These are phyloP conservation scores for Zostera marina DNA, from an alignment of 116 monocot genomes.

Conservation along the genomic window DNA sequence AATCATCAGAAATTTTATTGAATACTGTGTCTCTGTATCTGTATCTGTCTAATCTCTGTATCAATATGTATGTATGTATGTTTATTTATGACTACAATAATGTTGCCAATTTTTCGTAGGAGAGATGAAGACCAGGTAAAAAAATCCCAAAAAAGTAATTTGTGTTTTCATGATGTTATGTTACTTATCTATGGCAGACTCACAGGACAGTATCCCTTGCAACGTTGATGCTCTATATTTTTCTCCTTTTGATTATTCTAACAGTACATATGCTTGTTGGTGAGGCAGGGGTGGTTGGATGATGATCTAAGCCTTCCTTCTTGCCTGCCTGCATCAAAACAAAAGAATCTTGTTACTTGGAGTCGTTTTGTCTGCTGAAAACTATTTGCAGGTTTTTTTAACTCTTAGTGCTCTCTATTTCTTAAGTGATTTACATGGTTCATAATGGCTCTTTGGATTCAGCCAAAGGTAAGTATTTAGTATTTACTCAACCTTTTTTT, in stretches of 20 bases:
- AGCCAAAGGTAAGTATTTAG: too few species aligned
- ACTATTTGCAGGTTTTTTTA: not conserved
- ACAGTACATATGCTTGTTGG: not conserved
- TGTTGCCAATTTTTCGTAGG: too few species aligned
- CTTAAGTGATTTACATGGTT: not conserved
- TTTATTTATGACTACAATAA: too few species aligned
- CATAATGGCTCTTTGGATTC: too few species aligned
- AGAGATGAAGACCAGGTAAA: too few species aligned
- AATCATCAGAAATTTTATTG: not conserved
- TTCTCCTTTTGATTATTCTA: conserved; percentile 1
- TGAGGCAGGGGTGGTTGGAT: not conserved
- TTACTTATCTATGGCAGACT: too few species aligned
- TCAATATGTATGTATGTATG: too few species aligned
- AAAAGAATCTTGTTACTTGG: not conserved
- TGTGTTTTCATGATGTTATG: too few species aligned
- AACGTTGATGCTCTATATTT: not conserved
- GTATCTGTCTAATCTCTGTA: too few species aligned
- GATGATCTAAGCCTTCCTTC: not conserved
- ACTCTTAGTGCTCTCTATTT: not conserved
- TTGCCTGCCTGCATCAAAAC: not conserved
- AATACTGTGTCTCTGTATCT: not conserved
- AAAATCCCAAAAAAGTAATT: too few species aligned
- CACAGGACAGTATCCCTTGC: not conserved
- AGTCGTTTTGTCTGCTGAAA: not conserved
- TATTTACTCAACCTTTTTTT: too few species aligned